Conservation (phyloP, 2,329 filamentous ascomycete species). For the Arthrobotrys entomopaga region DNA sequence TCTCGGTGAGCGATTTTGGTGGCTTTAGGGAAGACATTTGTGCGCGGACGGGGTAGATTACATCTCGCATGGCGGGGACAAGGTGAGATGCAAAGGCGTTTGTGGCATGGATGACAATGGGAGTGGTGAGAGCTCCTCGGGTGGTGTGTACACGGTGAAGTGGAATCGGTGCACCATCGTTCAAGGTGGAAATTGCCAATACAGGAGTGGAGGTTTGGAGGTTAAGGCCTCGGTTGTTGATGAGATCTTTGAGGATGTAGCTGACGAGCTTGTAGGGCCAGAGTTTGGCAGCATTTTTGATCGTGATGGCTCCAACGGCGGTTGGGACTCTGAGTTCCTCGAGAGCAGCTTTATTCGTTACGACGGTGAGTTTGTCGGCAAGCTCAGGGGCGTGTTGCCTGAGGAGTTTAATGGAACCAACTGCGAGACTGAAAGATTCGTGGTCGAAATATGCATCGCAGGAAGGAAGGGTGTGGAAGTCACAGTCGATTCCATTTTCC, state of each 20-base stretch:
- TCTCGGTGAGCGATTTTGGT: conserved; percentile 62
- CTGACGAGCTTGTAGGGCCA: conserved; percentile 88
- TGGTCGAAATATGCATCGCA: conserved; percentile 72
- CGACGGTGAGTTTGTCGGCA: conserved; percentile 63
- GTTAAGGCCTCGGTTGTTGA: conserved; percentile 69
- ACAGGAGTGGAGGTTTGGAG: conserved; percentile 79
- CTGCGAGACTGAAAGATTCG: conserved; percentile 68
- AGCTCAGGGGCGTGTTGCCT: conserved; percentile 69
- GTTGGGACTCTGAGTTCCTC: conserved; percentile 67
- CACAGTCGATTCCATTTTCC: conserved; percentile 72
- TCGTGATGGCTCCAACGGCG: conserved; percentile 71
- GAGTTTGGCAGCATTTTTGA: conserved; percentile 74
- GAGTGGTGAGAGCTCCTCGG: conserved; percentile 60
- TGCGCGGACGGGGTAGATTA: conserved; percentile 81
- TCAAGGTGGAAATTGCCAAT: conserved; percentile 59
- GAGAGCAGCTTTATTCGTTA: conserved; percentile 59
- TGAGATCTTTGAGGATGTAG: conserved; percentile 73
- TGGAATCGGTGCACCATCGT: conserved; percentile 46
- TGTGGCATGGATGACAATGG: conserved; percentile 75
- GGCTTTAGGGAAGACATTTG: conserved; percentile 76
- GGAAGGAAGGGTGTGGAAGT: conserved; percentile 73
- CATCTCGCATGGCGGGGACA: conserved; percentile 73
- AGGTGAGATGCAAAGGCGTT: conserved; percentile 86
- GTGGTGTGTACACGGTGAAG: conserved; percentile 66
- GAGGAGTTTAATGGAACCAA: conserved; percentile 67